Evolutionary conservation across 257 asterid genomes (phyloP), one percentile per base, ranked within the genome.

Genomic region (Scutellaria baicalensis): DNA sequence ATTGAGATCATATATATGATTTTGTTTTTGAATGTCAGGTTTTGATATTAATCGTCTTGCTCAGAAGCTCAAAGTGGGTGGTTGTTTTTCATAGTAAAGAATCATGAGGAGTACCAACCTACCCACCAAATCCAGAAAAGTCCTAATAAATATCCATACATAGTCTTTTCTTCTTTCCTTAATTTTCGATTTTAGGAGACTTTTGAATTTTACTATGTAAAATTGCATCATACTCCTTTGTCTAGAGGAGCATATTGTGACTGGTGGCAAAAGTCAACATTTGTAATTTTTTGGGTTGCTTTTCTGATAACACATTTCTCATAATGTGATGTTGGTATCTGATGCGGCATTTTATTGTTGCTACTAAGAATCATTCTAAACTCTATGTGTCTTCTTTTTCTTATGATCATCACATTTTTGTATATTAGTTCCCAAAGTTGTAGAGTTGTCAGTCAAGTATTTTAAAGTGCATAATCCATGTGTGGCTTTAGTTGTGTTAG

Each of bases 351-450:
- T 16, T 68, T 8, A 42, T 1, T 47, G 31, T 56, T 59, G 49
- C 9, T 42, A 11, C 48, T 42, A 51, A 54, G 60, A 18, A 21
- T 64, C 50, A 18, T 35, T 65, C 56, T 69, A 38, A 10, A 68
- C 13, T 49, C 0, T 27, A 14, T 8, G n/a, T 27, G 4, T 5
- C 48, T 73, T 14, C 17, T 54, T 59, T 43, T 59, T 11, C 56
- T 50, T 57, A 33, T 52, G 65, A 43, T 60, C 27, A 39, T 59
- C 17, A 12, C 50, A 51, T 65, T 63, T 57, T 42, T 73, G 52
- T 48, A 57, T 83, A 74, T 70, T 79, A 78, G 93, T 70, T 39
- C 78, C 87, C 11, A 84, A 73, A 68, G 16, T 91, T 70, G 79
- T 86, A 11, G 73, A 71, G 66, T 21, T 36, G 47, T 85, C 85